Evolutionary conservation across 2,329 filamentous ascomycete species (phyloP), one percentile per base, ranked within the genome.

Genomic region (Metarhizium rileyi): DNA sequence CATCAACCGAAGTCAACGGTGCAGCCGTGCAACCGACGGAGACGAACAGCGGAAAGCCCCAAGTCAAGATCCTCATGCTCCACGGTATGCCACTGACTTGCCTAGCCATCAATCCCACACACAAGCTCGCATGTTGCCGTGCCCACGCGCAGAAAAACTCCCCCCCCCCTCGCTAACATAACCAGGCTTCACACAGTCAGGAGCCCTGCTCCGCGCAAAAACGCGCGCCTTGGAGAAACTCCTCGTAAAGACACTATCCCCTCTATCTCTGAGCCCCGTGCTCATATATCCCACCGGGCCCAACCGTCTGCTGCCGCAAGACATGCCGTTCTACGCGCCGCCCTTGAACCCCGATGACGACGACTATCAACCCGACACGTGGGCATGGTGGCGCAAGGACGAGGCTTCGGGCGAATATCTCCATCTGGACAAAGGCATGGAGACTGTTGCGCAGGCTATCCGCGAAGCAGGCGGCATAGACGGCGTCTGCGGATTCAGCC

Each of bases 141-240:
- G 35, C 18, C 35, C 35, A n/a, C 35, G 7, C 44, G 16, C 30
- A 35, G n/a, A n/a, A n/a, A n/a, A 20, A 16, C 20, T 38, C 8
- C 18, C 20, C 7, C 3, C 28, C 33, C 41, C 16, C 8, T 23
- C 25, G 47, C 26, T 3, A 14, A 40, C 28, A 23, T 49, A 42
- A 52, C 10, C 50, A 83, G 86, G 91, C 67, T 96, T 83, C 77
- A 95, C 91, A 7, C 91, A 97, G 74, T 94, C 87, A 26, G 90
- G 90, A 4, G 68, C 83, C 4, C 74, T 90, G 55, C 96, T 96
- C 78, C 84, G 81, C 64, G 80, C 84, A 66, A 96, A 96, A 72
- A 94, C 88, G 43, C 87, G 89, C 65, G 88, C 88, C 10, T 74
- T 96, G 1, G 81, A 90, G 59, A 95, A 96, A 67, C 73, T 84